These are phyloP conservation scores for Vitis hybrid DNA, from an alignment of 177 flowering plant genomes.

Conservation along the genomic window DNA sequence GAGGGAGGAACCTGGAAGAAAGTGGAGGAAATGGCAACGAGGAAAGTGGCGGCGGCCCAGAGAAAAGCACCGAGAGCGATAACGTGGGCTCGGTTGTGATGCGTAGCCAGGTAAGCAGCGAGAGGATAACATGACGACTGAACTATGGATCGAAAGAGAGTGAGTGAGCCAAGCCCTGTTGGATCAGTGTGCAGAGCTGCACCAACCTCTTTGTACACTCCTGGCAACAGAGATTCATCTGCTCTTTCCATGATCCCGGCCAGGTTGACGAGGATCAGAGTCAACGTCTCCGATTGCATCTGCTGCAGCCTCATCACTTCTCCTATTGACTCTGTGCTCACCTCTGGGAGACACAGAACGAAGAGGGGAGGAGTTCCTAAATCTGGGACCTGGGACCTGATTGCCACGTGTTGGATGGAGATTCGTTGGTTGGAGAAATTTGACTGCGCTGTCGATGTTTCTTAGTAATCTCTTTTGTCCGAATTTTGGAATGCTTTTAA, in stretches of 20 bases:
- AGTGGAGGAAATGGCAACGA: slow-evolving; percentile 69
- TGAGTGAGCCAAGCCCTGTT: slow-evolving; percentile 65
- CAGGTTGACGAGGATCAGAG: not conserved
- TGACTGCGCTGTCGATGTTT: too few relatives aligned
- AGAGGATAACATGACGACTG: slow-evolving; percentile 75
- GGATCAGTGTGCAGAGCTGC: slow-evolving; percentile 68
- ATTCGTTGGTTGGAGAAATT: too few relatives aligned
- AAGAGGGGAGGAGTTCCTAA: too few relatives aligned
- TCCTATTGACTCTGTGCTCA: too few relatives aligned
- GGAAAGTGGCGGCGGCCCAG: slow-evolving; percentile 86
- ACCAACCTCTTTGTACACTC: slow-evolving; percentile 83
- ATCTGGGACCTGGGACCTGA: too few relatives aligned
- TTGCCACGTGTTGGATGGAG: too few relatives aligned
- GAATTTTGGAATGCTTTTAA: too few relatives aligned
- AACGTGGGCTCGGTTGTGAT: slow-evolving; percentile 68
- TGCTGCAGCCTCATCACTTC: not conserved
- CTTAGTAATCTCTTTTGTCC: too few relatives aligned
- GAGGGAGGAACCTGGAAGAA: slow-evolving; percentile 53
- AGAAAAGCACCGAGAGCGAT: slow-evolving; percentile 80
- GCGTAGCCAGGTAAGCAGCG: slow-evolving; percentile 60
- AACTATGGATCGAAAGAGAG: slow-evolving; percentile 82
- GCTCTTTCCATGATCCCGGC: slow-evolving; percentile 63
- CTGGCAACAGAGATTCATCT: slow-evolving; percentile 80
- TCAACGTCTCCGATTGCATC: slow-evolving; percentile 4
- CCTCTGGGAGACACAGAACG: too few relatives aligned